phyloP scores from a whole-genome alignment of 129 eudicot genomes.

The Lonicera japonica region DNA sequence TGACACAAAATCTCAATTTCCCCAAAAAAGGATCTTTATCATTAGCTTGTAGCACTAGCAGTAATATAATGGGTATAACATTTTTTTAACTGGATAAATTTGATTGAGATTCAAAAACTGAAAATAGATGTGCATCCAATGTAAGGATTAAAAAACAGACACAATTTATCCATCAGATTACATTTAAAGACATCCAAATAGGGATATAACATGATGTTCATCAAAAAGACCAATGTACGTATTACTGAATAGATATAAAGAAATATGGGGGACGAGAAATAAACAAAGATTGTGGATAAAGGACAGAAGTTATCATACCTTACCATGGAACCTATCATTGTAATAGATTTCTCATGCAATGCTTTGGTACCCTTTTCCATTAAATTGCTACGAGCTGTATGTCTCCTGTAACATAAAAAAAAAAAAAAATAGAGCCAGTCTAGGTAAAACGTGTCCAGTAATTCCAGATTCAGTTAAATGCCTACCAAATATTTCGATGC shows the following conservation, averaged over 20 bases:
- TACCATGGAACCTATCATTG: conserved; percentile 44
- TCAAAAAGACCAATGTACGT: too few species aligned
- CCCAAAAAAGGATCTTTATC: too few species aligned
- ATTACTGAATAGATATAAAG: too few species aligned
- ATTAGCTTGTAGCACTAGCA: too few species aligned
- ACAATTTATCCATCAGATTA: too few species aligned
- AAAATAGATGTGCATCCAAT: too few species aligned
- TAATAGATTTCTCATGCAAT: conserved; percentile 53
- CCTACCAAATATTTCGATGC: neutral
- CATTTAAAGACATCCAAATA: neutral
- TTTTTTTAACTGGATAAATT: too few species aligned
- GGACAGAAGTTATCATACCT: conserved; percentile 26
- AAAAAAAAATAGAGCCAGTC: neutral
- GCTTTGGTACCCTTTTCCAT: conserved; percentile 28
- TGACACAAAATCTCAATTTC: too few species aligned
- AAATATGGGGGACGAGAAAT: too few species aligned
- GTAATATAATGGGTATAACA: too few species aligned
- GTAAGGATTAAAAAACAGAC: too few species aligned
- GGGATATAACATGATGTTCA: neutral
- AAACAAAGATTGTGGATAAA: neutral
- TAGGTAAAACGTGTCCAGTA: neutral
- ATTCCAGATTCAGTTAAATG: neutral
- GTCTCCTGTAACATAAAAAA: conserved; percentile 45
- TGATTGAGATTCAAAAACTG: too few species aligned
- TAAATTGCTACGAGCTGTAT: conserved; percentile 30